Conservation (phyloP, 169 alveolate genomes). For the Cryptosporidium meleagridis region DNA sequence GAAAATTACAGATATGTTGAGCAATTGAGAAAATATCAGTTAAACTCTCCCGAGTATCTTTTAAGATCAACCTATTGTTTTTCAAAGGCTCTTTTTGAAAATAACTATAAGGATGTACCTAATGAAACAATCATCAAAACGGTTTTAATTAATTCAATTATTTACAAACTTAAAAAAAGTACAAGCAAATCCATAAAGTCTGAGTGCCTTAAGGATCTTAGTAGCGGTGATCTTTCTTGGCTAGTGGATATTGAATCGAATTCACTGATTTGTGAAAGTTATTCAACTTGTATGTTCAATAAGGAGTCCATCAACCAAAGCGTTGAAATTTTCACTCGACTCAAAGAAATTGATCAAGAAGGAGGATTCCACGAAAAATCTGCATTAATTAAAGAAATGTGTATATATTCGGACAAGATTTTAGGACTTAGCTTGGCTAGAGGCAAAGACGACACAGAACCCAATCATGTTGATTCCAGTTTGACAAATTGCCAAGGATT, state of each 20-base stretch:
- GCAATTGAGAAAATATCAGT: background rate
- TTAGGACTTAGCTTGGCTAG: background rate
- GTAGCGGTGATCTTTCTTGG: background rate
- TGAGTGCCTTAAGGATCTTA: background rate
- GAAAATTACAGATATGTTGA: background rate
- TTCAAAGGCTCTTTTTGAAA: slow-evolving; percentile 1
- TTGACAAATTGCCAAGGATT: slow-evolving; percentile 5
- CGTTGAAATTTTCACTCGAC: background rate
- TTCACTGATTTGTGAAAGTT: slow-evolving; percentile 5
- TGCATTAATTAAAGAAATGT: background rate
- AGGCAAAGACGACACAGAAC: no score
- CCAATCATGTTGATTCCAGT: background rate
- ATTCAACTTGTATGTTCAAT: background rate
- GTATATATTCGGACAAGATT: slow-evolving; percentile 1
- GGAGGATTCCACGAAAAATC: slow-evolving; percentile 53
- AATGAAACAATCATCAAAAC: slow-evolving; percentile 3
- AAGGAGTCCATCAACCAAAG: background rate
- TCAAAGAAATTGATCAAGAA: slow-evolving; percentile 11
- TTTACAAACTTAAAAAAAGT: background rate
- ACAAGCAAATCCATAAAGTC: background rate
- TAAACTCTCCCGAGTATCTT: slow-evolving; percentile 21
- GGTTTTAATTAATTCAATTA: background rate
- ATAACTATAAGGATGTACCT: slow-evolving; percentile 12
- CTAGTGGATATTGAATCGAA: background rate
- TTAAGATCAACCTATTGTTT: slow-evolving; percentile 42